phyloP scores from a whole-genome alignment of 805 yeast genomes.

The Spathaspora sp. region DNA sequence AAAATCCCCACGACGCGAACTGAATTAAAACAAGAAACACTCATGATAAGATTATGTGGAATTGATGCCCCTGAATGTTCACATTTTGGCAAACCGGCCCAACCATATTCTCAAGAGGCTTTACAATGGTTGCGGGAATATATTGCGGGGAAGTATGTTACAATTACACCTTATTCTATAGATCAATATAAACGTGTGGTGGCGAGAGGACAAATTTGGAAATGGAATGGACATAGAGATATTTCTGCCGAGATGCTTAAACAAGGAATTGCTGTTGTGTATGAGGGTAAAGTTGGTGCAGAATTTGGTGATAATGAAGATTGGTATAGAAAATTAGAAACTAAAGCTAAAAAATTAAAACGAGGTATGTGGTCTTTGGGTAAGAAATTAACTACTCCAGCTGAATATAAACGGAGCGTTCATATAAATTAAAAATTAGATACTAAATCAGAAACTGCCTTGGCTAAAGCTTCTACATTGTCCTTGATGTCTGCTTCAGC shows the following conservation, averaged over 20 bases:
- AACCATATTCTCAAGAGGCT: slow-evolving; percentile 84
- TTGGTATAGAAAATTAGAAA: slow-evolving; percentile 57
- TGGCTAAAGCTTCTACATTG: slow-evolving; percentile 25
- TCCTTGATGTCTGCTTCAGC: slow-evolving; percentile 69
- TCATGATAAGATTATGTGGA: slow-evolving; percentile 82
- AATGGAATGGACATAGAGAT: slow-evolving; percentile 61
- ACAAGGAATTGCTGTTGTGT: slow-evolving; percentile 80
- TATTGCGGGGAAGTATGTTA: slow-evolving; percentile 62
- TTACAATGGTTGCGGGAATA: slow-evolving; percentile 67
- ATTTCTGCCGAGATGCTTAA: slow-evolving; percentile 85
- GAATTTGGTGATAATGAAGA: slow-evolving; percentile 80
- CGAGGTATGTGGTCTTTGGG: slow-evolving; percentile 69
- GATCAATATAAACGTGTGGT: slow-evolving; percentile 93
- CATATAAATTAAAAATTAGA: slow-evolving; percentile 14
- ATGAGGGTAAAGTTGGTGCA: slow-evolving; percentile 77
- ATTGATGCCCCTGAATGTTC: slow-evolving; percentile 96
- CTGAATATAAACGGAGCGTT: slow-evolving; percentile 60
- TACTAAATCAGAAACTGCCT: slow-evolving; percentile 25
- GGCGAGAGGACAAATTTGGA: slow-evolving; percentile 66
- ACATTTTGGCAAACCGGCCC: slow-evolving; percentile 92
- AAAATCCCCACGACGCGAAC: slow-evolving; percentile 51
- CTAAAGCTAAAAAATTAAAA: slow-evolving; percentile 49
- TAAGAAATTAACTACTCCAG: slow-evolving; percentile 61
- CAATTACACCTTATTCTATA: slow-evolving; percentile 71
- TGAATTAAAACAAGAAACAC: slow-evolving; percentile 57